Conservation (phyloP, 768 basidiomycete species). For the Boletus patriciae region DNA sequence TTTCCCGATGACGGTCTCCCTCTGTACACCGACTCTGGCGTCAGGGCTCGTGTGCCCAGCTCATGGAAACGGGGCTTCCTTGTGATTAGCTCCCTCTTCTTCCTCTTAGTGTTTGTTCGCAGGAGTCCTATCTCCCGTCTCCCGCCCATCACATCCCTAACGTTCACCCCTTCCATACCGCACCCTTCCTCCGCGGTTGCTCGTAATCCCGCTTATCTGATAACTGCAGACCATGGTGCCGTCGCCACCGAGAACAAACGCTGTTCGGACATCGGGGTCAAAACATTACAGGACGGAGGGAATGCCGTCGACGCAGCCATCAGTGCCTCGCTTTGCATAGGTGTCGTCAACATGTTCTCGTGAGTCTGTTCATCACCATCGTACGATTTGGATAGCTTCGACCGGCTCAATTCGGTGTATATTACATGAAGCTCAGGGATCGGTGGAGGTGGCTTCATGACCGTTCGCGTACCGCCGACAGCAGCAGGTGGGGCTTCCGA, state of each 20-base stretch:
- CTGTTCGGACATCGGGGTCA: slow-evolving; percentile 85
- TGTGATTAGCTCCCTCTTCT: slow-evolving; percentile 7
- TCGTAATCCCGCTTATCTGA: slow-evolving; percentile 57
- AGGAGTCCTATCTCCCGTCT: not conserved
- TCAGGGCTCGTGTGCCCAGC: not conserved
- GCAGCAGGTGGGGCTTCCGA: slow-evolving; percentile 46
- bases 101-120: slow-evolving; percentile 13
- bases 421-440: slow-evolving; percentile 61
- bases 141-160: not conserved
- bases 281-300: slow-evolving; percentile 75
- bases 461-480: slow-evolving; percentile 67
- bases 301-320: slow-evolving; percentile 91
- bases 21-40: slow-evolving; percentile 10
- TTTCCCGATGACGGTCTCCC: slow-evolving; percentile 17
- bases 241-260: slow-evolving; percentile 86
- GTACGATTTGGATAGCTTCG: not conserved
- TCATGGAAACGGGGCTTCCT: slow-evolving; percentile 17
- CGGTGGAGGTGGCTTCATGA: slow-evolving; percentile 89
- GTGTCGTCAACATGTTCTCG: slow-evolving; percentile 91
- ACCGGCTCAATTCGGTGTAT: not conserved
- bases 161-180: too few relatives aligned
- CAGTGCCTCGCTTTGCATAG: slow-evolving; percentile 72
- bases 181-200: not conserved
- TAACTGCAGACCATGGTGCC: slow-evolving; percentile 71
- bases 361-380: slow-evolving; percentile 38